Conservation (phyloP, 192 early-diverging fungal species). For the Gamsiella multidivaricata region DNA sequence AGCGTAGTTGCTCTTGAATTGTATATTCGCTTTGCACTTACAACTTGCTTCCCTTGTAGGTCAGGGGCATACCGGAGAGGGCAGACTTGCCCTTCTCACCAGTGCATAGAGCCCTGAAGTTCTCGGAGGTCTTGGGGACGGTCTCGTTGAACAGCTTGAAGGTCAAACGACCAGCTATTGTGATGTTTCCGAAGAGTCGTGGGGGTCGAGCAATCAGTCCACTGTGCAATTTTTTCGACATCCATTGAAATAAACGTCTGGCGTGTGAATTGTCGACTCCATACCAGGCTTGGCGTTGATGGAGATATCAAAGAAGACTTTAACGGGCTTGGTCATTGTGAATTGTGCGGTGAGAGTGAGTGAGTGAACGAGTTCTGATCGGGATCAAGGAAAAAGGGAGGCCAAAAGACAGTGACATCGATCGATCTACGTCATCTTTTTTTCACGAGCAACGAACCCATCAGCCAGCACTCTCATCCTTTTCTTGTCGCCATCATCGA, state of each 20-base stretch:
- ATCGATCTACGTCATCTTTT: too few species aligned
- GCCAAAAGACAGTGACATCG: too few species aligned
- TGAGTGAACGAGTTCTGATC: background rate
- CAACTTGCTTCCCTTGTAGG: slow-evolving; percentile 66
- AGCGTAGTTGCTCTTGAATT: background rate
- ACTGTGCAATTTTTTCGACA: background rate
- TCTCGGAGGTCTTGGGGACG: slow-evolving; percentile 94
- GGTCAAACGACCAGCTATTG: slow-evolving; percentile 62
- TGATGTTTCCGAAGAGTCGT: too few species aligned
- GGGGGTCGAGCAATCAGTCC: slow-evolving; percentile 11
- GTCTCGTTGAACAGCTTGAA: slow-evolving; percentile 82
- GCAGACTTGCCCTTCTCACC: slow-evolving; percentile 67
- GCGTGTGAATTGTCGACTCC: too few species aligned
- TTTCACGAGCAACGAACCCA: too few species aligned
- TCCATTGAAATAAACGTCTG: background rate
- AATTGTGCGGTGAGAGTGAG: background rate
- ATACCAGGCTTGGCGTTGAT: slow-evolving; percentile 65
- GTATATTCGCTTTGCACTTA: slow-evolving; percentile 32
- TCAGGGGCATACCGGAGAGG: slow-evolving; percentile 70
- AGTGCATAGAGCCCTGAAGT: slow-evolving; percentile 84
- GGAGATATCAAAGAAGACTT: slow-evolving; percentile 81
- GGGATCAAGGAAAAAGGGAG: background rate
- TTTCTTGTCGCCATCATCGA: slow-evolving; percentile 4
- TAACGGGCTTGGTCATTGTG: slow-evolving; percentile 62
- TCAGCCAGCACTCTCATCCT: too few species aligned